Evolutionary conservation across 768 basidiomycete species (phyloP).

Genomic region (Hydnomerulius pinastri): DNA sequence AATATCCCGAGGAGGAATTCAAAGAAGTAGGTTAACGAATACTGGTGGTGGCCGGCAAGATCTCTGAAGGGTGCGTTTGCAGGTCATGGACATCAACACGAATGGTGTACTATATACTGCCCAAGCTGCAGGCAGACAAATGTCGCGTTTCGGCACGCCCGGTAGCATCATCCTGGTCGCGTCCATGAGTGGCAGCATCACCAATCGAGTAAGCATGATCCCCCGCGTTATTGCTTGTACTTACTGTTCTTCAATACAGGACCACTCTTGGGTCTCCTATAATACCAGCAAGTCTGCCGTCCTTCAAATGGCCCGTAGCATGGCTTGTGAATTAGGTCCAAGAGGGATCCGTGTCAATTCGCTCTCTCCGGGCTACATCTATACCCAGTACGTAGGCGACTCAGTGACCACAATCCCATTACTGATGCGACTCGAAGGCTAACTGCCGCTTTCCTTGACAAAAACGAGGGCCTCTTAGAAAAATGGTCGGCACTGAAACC

Average conservation of each 20-base stretch:
- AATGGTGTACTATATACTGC: slow-evolving; percentile 63
- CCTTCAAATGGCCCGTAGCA: slow-evolving; percentile 77
- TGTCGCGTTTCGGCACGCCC: slow-evolving; percentile 46
- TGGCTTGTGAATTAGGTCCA: slow-evolving; percentile 77
- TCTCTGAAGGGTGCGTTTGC: not conserved
- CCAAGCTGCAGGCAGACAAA: slow-evolving; percentile 60
- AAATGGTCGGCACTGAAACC: slow-evolving; percentile 75
- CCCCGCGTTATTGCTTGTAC: not conserved
- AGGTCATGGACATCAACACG: slow-evolving; percentile 69
- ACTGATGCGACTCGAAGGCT: slow-evolving; percentile 45
- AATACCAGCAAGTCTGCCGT: slow-evolving; percentile 79
- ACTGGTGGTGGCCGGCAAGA: no score
- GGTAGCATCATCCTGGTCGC: slow-evolving; percentile 64
- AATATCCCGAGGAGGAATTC: slow-evolving; percentile 66
- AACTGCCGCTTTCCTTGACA: slow-evolving; percentile 73
- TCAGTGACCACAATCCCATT: not conserved
- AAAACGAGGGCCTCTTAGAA: slow-evolving; percentile 57
- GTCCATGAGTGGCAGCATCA: slow-evolving; percentile 66
- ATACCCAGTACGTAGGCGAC: slow-evolving; percentile 57
- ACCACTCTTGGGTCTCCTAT: slow-evolving; percentile 75
- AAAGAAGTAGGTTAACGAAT: slow-evolving; percentile 53
- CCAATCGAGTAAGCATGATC: slow-evolving; percentile 70
- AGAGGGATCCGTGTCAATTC: slow-evolving; percentile 72
- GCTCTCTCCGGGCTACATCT: slow-evolving; percentile 76
- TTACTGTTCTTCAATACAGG: slow-evolving; percentile 43